Percentiles rank a stretch among this genome's conserved stretches.
Conservation (phyloP, 768 basidiomycete genomes). For the Chalciporus pseudorubinellus region DNA sequence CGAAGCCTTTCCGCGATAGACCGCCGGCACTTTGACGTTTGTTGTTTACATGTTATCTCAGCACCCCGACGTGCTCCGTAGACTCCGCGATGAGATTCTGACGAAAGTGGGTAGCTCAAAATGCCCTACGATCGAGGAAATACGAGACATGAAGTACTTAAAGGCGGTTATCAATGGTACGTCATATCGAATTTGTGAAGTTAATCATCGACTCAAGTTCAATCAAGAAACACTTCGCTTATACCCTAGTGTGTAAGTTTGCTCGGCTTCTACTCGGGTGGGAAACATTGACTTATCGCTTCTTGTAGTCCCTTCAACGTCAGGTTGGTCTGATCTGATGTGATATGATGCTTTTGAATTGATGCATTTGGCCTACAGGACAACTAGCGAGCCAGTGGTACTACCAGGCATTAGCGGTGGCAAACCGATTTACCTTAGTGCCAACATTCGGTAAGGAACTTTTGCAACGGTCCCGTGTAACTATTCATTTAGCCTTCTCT, state of each 20-base stretch:
- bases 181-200: not conserved
- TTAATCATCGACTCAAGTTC: constrained; percentile 1
- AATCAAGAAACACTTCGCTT: constrained; percentile 29
- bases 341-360: not conserved
- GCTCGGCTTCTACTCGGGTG: not conserved
- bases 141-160: constrained; percentile 40
- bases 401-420: constrained; percentile 24
- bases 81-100: constrained; percentile 33
- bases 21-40: constrained; percentile 31
- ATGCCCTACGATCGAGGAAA: constrained; percentile 31
- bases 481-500: not conserved
- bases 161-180: constrained; percentile 38
- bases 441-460: constrained; percentile 26
- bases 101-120: constrained; percentile 25
- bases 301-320: constrained; percentile 26
- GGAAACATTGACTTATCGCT: not conserved
- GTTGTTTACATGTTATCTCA: constrained; percentile 27
- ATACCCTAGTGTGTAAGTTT: constrained; percentile 31
- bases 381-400: constrained; percentile 19
- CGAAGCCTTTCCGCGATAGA: constrained; percentile 14
- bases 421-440: constrained; percentile 33
- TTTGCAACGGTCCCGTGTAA: not conserved
- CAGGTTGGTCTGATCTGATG: constrained; percentile 7
- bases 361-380: constrained; percentile 14
- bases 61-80: constrained; percentile 26